Conservation (phyloP, 305 asterid genomes). For the Fraxinus sp. region DNA sequence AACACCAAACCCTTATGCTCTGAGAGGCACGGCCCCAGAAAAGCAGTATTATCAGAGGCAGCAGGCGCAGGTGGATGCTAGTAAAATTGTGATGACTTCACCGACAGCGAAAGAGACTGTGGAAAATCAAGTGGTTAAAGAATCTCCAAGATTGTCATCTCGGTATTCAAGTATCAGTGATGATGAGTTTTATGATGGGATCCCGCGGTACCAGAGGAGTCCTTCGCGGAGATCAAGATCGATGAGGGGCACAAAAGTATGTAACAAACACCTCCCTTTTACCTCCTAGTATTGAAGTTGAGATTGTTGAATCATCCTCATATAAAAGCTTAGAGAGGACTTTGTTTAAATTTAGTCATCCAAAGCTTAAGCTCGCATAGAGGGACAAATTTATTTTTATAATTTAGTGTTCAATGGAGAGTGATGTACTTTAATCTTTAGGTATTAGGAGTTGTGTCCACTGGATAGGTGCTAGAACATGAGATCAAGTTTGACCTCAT, state of each 20-base stretch:
- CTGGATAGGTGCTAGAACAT: background rate
- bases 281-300: background rate
- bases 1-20: background rate
- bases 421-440: background rate
- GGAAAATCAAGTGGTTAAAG: constrained; percentile 24
- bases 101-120: constrained; percentile 16
- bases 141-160: constrained; percentile 32
- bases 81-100: constrained; percentile 21
- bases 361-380: background rate
- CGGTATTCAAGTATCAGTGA: constrained; percentile 38
- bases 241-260: constrained; percentile 48
- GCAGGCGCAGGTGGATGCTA: constrained; percentile 25
- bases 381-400: background rate
- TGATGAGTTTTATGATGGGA: constrained; percentile 78
- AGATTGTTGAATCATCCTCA: background rate
- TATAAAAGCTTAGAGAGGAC: background rate
- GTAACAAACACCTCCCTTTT: background rate
- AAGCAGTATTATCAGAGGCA: constrained; percentile 13
- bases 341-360: background rate
- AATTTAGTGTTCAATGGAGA: background rate
- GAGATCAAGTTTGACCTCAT: background rate
- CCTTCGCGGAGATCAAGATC: constrained; percentile 56
- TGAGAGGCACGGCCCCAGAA: background rate
- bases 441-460: background rate
- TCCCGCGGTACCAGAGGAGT: constrained; percentile 59